Evolutionary conservation across 495 filamentous ascomycete species (phyloP).

Genomic region (Alectoria sarmentosa): DNA sequence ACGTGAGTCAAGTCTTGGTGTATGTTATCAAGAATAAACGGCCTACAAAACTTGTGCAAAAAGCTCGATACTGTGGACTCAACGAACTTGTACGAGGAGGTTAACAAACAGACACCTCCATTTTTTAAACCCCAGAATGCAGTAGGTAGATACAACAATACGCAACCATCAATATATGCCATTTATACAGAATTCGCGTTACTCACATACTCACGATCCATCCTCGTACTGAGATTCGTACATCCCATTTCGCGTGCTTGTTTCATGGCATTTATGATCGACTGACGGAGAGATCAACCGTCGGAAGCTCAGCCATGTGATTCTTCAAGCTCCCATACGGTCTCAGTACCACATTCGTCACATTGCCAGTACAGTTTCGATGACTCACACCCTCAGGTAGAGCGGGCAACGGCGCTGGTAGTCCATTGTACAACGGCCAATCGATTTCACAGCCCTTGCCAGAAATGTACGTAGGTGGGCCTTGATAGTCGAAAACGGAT

Average conservation of each 20-base stretch:
- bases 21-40: too few relatives aligned
- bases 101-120: not conserved
- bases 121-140: not conserved
- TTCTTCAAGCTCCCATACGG: slow-evolving; percentile 53
- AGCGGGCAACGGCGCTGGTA: slow-evolving; percentile 42
- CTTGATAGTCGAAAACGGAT: slow-evolving; percentile 45
- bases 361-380: slow-evolving; percentile 34
- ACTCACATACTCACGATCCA: not conserved
- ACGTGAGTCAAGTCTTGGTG: too few relatives aligned
- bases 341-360: slow-evolving; percentile 40
- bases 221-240: not conserved
- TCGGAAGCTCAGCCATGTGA: slow-evolving; percentile 53
- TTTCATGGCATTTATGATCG: not conserved
- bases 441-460: slow-evolving; percentile 47
- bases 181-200: not conserved
- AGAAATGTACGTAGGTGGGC: slow-evolving; percentile 42
- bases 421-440: slow-evolving; percentile 42
- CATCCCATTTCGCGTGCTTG: not conserved
- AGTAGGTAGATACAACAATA: not conserved
- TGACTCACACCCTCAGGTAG: slow-evolving; percentile 27
- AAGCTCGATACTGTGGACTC: not conserved
- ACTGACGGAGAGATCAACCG: slow-evolving; percentile 15
- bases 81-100: not conserved
- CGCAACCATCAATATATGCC: not conserved
- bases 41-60: too few relatives aligned